phyloP scores from a whole-genome alignment of 2,329 filamentous ascomycete genomes.

The Colletotrichum sp. region DNA sequence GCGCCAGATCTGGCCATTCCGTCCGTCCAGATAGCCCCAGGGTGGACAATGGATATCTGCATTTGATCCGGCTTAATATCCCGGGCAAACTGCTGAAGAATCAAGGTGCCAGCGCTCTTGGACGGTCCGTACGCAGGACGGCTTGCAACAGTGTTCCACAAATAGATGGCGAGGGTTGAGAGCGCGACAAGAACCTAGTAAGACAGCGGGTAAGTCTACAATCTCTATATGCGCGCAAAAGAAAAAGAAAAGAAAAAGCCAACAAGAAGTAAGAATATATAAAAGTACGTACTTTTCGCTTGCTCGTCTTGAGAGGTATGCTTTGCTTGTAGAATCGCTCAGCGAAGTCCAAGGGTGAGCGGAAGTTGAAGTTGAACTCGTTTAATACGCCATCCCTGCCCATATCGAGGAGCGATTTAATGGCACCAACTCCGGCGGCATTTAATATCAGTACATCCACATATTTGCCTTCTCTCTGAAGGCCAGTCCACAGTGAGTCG shows the following conservation, averaged over 20 bases:
- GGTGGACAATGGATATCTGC: neutral
- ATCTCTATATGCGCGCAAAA: too few relatives aligned
- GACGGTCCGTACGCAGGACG: neutral
- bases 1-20: neutral
- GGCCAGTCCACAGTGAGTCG: neutral
- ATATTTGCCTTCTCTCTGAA: neutral
- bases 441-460: neutral
- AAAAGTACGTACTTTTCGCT: neutral
- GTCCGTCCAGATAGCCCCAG: neutral
- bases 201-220: neutral
- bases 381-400: neutral
- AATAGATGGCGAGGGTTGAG: neutral
- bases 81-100: neutral
- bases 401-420: neutral
- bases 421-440: neutral
- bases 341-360: neutral
- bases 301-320: neutral
- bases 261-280: neutral
- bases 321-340: neutral
- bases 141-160: neutral
- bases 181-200: neutral
- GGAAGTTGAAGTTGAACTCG: neutral
- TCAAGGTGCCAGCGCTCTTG: neutral
- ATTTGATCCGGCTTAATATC: neutral
- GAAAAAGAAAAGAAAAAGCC: neutral